Conservation (phyloP, 345 rosid genomes). For the Syzygium grande region DNA sequence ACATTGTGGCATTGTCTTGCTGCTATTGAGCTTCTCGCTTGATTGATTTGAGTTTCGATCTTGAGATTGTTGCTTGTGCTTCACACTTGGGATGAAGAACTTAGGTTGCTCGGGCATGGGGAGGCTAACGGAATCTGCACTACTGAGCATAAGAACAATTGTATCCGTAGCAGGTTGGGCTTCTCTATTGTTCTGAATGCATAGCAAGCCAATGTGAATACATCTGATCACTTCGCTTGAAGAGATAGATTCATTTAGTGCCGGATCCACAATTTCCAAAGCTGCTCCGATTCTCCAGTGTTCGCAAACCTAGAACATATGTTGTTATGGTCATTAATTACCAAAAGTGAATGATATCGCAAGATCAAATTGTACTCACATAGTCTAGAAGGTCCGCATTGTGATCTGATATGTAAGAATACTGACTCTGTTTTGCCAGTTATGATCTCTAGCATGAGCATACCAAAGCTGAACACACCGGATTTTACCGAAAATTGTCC, state of each 20-base stretch:
- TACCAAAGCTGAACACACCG: not conserved
- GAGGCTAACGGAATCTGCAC: not conserved
- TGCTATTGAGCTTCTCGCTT: not conserved
- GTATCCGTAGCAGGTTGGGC: slow-evolving; percentile 15
- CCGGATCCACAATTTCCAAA: not conserved
- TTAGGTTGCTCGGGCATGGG: not conserved
- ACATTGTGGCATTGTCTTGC: not conserved
- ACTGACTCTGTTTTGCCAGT: not conserved
- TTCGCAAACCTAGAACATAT: not conserved
- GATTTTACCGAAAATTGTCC: not conserved
- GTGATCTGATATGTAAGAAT: not conserved
- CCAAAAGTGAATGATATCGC: not conserved
- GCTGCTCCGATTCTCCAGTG: not conserved
- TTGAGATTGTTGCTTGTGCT: not conserved
- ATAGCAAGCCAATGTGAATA: not conserved
- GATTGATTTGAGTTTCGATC: not conserved
- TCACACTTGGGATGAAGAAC: not conserved
- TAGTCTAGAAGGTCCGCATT: not conserved
- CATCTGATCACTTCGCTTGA: not conserved
- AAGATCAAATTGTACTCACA: not conserved
- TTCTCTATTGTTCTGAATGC: slow-evolving; percentile 5
- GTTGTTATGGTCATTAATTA: not conserved
- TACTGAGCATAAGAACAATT: slow-evolving; percentile 9
- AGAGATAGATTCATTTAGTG: not conserved
- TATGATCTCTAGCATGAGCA: not conserved